Base-by-base conservation (phyloP, 106 monocot species). In the Dendrobium chrysotoxum region DNA sequence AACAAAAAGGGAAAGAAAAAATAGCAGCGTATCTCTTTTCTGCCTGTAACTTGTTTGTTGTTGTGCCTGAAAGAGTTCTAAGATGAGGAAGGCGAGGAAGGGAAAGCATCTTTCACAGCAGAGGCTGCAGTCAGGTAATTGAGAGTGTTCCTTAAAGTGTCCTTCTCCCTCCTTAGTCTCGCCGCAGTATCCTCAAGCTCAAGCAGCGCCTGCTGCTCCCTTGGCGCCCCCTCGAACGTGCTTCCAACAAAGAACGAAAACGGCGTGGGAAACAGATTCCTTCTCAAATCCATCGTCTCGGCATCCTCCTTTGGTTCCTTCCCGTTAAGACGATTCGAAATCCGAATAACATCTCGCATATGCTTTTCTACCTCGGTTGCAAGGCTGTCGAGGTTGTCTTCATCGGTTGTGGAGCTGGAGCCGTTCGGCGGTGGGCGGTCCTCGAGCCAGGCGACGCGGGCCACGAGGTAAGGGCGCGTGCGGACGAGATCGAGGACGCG, bases 211-310 rank as follows among this genome's bases (percentile, higher is more conserved):
- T 97, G 94, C 86, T 97, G 94, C 90, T 94, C 97, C 75, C 85
- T 84, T 4, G 94, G 94, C 57, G 92, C 92, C 18, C 90, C 92
- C 68, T 94, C 89, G 81, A 94, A 94, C 10, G 94, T 94, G 85
- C 92, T 94, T 20, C 88, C 97, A 20, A 97, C 92, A 78, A 91
- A 92, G 89, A 97, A 97, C 41, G 94, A 97, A 85, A 97, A 97
- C 21, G 92, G 94, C 7, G 97, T 97, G 25, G 90, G 97, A 77
- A 94, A 94, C 55, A 88, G 73, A 23, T 85, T 86, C 72, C 88
- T 26, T 23, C 97, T 72, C 54, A 94, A 72, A 80, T 92, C 92
- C 76, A 80, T 80, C 20, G 46, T 80, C 31, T 58, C 86, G 65
- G 79, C 82, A 39, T 77, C 75, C 30, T 80, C 84, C 73, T 86